Evolutionary conservation across 2,329 filamentous ascomycete genomes (phyloP), one percentile per base, ranked within the genome.

Genomic region (Ophiostoma sp.): DNA sequence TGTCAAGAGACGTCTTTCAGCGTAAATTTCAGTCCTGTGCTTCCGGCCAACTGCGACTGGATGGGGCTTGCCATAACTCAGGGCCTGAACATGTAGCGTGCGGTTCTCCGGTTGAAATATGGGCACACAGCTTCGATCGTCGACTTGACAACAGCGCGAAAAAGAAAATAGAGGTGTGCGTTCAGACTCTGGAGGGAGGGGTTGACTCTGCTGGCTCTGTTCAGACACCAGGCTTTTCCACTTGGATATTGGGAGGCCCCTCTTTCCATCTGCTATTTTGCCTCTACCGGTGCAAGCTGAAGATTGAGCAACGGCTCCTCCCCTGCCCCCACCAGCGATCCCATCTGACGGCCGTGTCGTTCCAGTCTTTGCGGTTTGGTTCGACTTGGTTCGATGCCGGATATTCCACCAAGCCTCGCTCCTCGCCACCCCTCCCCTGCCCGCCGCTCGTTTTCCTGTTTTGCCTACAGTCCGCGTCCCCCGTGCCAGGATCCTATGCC

Each of bases 1-100:
- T 27, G 27, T 27, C n/a, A 27, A 27, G 27, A 27, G 27, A 27
- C 27, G 27, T 27, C 27, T 27, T 27, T 27, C 27, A 27, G 27
- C 27, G 27, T 27, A 27, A 1, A 27, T 27, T n/a, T n/a, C 27
- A 27, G 27, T 27, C 2, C 27, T 27, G 27, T 27, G 27, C 45
- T 47, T 47, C n/a, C n/a, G n/a, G 45, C 18, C 47, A 18, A 18
- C 18, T 3, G n/a, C 6, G 47, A 52, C 49, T 9, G 42, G 49
- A 55, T 55, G 49, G n/a, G 27, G 49, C 49, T 36, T 55, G 18
- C 49, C 49, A 55, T n/a, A 18, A 18, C 49, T 55, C 49, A 55
- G n/a, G 49, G 49, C 27, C 49, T 52, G 47, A 16, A 52, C 18
- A 9, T 27, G 18, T 9, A 11, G 27, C 49, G 6, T 18, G 18